These are phyloP conservation scores for Thielaviopsis ethacetica DNA, from an alignment of 2,329 filamentous ascomycete species.

Conservation along the genomic window DNA sequence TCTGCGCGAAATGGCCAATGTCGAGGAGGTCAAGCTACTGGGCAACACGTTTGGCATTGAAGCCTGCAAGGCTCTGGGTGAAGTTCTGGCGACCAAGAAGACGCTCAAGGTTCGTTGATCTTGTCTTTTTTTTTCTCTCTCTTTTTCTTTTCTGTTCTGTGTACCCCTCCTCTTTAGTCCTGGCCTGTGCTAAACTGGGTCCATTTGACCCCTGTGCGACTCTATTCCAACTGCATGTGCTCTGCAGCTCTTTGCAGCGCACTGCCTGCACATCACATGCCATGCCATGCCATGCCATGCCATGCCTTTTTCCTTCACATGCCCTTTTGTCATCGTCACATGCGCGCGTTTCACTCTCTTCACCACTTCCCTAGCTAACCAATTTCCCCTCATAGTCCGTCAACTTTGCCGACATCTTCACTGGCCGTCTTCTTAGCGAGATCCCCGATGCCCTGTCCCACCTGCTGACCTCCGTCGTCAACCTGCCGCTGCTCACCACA, in stretches of 20 bases:
- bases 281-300: background rate
- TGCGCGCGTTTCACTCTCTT: constrained; percentile 1
- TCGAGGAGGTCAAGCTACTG: constrained; percentile 72
- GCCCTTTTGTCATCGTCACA: background rate
- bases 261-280: background rate
- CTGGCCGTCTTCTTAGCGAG: constrained; percentile 77
- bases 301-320: background rate
- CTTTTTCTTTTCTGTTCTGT: background rate
- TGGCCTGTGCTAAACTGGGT: background rate
- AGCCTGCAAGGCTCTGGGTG: constrained; percentile 70
- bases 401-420: constrained; percentile 96
- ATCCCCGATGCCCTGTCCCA: constrained; percentile 80
- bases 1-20: constrained; percentile 52
- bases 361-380: background rate
- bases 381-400: constrained; percentile 35
- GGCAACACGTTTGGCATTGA: constrained; percentile 89
- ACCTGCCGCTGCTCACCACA: constrained; percentile 72
- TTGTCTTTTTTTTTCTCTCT: background rate
- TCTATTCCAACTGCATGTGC: background rate
- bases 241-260: background rate
- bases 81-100: constrained; percentile 72
- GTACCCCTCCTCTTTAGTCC: background rate
- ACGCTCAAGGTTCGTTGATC: constrained; percentile 45
- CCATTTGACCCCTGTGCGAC: background rate
- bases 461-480: constrained; percentile 72